Percentiles rank a stretch among this genome's conserved stretches.
phyloP scores from a whole-genome alignment of 805 yeast genomes.

The Metschnikowia corniflorae region DNA sequence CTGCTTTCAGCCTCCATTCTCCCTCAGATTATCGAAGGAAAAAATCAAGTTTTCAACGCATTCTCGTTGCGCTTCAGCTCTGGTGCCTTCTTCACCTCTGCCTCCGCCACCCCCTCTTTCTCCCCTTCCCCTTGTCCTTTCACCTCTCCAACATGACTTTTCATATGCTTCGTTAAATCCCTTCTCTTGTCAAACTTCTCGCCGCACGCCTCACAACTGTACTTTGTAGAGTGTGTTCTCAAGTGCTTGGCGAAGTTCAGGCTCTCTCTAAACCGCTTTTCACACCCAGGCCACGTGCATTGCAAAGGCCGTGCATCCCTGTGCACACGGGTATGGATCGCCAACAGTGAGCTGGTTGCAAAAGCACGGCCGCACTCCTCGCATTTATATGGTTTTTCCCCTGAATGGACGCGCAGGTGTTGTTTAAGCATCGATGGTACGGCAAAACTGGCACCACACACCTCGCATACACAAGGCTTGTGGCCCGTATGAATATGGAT shows the following conservation, averaged over 20 bases:
- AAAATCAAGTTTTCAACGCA: too few relatives aligned
- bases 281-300: conserved; percentile 80
- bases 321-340: conserved; percentile 81
- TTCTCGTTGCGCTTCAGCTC: too few relatives aligned
- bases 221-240: conserved; percentile 63
- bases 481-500: conserved; percentile 83
- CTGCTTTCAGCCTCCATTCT: too few relatives aligned
- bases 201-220: conserved; percentile 50
- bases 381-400: conserved; percentile 84
- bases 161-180: conserved; percentile 38
- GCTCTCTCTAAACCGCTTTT: conserved; percentile 81
- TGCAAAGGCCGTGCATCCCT: conserved; percentile 85
- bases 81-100: too few relatives aligned
- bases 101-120: neutral
- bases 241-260: conserved; percentile 86
- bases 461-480: conserved; percentile 69
- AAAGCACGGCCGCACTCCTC: conserved; percentile 69
- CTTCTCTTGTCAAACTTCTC: conserved; percentile 47
- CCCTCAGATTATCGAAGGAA: too few relatives aligned
- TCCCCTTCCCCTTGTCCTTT: neutral
- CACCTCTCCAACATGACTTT: neutral
- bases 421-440: conserved; percentile 74
- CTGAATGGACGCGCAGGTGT: conserved; percentile 82
- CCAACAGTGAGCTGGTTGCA: conserved; percentile 77
- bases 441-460: conserved; percentile 71